These are phyloP conservation scores for Litsea cubeba DNA, from an alignment of 164 flowering plant species.

Conservation along the genomic window DNA sequence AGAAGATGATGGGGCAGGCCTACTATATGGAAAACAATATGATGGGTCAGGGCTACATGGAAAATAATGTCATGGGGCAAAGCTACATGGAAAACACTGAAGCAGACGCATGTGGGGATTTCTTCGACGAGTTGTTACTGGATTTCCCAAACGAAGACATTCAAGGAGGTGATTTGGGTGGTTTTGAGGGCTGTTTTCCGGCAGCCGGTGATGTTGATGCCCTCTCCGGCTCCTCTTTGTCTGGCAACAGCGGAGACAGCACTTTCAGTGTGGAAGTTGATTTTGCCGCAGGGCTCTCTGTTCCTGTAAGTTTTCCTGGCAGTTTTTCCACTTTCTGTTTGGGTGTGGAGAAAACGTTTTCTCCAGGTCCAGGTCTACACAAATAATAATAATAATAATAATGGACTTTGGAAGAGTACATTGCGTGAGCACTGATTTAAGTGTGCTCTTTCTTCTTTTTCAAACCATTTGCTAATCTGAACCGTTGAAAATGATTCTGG, in stretches of 20 bases:
- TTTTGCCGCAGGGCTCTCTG: constrained; percentile 48
- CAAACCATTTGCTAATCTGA: too few species aligned
- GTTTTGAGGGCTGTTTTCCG: constrained; percentile 8
- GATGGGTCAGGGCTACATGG: neutral
- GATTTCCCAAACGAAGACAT: constrained; percentile 61
- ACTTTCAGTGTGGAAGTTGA: neutral
- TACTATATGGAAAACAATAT: neutral
- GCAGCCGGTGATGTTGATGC: constrained; percentile 3
- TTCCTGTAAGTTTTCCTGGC: constrained; percentile 54
- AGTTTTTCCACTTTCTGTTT: neutral
- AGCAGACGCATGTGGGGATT: constrained; percentile 34
- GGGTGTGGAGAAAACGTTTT: too few species aligned
- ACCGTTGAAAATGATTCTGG: too few species aligned
- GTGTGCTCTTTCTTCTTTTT: too few species aligned
- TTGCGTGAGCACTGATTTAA: too few species aligned
- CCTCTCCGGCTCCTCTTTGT: constrained; percentile 14
- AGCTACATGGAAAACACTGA: constrained; percentile 53
- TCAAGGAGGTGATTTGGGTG: constrained; percentile 1
- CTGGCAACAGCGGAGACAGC: constrained; percentile 14
- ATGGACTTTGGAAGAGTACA: too few species aligned
- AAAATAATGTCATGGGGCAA: constrained; percentile 28
- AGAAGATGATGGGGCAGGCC: constrained; percentile 26
- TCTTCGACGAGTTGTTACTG: constrained; percentile 65
- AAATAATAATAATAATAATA: too few species aligned
- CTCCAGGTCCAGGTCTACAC: too few species aligned